phyloP scores from a whole-genome alignment of 31 red algal genomes.

The Asparagopsis taxiformis region DNA sequence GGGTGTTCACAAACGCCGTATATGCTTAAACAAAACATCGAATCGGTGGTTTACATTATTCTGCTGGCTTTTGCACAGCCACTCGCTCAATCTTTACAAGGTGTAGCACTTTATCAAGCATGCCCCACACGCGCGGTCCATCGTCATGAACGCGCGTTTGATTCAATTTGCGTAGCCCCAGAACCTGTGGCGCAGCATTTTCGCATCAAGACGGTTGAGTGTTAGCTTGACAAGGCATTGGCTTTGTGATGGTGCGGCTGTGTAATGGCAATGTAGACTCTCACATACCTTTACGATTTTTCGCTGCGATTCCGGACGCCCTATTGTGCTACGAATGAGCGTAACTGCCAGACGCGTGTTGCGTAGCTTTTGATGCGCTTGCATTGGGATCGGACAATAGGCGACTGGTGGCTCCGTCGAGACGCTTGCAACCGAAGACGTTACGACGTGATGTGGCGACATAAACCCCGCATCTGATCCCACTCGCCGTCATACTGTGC shows the following conservation, averaged over 20 bases:
- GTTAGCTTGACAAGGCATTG: slow-evolving; percentile 5
- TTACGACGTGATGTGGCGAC: no score
- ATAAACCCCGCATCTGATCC: no score
- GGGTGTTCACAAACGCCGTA: slow-evolving; percentile 54
- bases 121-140: slow-evolving; percentile 57
- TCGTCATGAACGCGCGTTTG: slow-evolving; percentile 42
- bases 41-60: background rate
- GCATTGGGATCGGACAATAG: slow-evolving; percentile 8
- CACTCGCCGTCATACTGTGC: no score
- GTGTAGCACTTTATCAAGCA: slow-evolving; percentile 53
- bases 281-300: slow-evolving; percentile 49
- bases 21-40: background rate
- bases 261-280: background rate
- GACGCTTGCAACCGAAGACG: no score
- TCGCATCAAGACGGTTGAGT: background rate
- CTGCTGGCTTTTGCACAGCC: background rate
- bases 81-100: slow-evolving; percentile 53
- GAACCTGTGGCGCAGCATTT: slow-evolving; percentile 15
- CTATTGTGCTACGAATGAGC: slow-evolving; percentile 67
- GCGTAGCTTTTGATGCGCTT: slow-evolving; percentile 21
- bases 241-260: background rate
- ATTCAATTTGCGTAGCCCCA: slow-evolving; percentile 44
- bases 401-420: no score
- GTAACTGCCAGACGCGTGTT: slow-evolving; percentile 53
- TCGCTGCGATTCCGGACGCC: slow-evolving; percentile 30